These are phyloP conservation scores for Eremochloa ophiuroides DNA, from an alignment of 176 grass and related monocot genomes.

Conservation along the genomic window DNA sequence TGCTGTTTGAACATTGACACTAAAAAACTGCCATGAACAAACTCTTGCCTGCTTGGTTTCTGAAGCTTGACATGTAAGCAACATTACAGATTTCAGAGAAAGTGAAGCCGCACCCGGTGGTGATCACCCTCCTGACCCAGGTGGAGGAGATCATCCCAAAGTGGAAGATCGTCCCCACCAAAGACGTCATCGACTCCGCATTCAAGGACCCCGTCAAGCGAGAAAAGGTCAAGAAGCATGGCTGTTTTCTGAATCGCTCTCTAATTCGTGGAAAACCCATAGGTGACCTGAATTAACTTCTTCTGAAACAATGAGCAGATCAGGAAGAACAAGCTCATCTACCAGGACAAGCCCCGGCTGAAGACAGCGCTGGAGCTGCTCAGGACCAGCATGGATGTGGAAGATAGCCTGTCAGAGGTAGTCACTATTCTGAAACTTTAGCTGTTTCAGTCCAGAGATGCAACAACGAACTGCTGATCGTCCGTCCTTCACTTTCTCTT, in stretches of 20 bases:
- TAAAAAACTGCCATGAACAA: neutral
- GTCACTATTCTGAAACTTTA: too few relatives aligned
- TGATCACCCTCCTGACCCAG: constrained; percentile 65
- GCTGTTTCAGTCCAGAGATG: neutral
- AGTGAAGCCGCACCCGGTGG: constrained; percentile 71
- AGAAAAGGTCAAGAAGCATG: constrained; percentile 39
- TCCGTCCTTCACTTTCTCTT: neutral
- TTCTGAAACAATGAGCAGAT: constrained; percentile 42
- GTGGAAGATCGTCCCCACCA: constrained; percentile 90
- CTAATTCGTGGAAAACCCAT: neutral
- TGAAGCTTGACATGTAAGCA: neutral
- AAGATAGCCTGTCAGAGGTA: constrained; percentile 65
- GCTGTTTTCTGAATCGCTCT: neutral
- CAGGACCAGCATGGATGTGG: constrained; percentile 76
- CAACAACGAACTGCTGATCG: neutral
- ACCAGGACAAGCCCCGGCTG: constrained; percentile 86
- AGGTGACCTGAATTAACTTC: neutral
- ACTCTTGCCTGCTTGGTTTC: neutral
- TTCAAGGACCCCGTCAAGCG: constrained; percentile 89
- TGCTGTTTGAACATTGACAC: neutral
- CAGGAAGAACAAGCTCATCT: constrained; percentile 85
- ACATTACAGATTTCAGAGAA: constrained; percentile 76
- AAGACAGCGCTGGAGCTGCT: constrained; percentile 87
- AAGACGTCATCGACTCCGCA: constrained; percentile 81
- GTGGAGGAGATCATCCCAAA: constrained; percentile 91